These are phyloP conservation scores for Saccharomyces hybrid DNA, from an alignment of 1,139 yeast genomes.

Conservation along the genomic window DNA sequence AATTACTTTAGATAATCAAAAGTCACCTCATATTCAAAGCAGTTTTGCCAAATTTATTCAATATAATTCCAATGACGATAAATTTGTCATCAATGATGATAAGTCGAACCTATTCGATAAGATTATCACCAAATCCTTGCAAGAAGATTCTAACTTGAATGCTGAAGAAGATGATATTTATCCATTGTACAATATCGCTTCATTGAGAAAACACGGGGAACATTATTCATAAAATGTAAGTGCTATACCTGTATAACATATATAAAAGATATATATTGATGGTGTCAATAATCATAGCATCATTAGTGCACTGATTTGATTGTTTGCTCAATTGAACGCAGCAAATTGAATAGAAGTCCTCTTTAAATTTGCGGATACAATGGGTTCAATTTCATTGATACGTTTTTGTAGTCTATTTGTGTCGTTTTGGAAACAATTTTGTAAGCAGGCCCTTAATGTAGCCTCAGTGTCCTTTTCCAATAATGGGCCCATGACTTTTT, in stretches of 20 bases:
- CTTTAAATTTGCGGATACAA: conserved; percentile 26
- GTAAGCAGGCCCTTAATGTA: conserved; percentile 27
- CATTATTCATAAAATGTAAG: conserved; percentile 35
- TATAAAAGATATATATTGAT: background rate
- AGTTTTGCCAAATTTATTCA: conserved; percentile 32
- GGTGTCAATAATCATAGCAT: background rate
- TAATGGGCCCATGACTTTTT: conserved; percentile 24
- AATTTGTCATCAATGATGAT: conserved; percentile 31
- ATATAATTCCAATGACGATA: conserved; percentile 28
- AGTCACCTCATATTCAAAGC: conserved; percentile 7
- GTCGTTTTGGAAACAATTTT: conserved; percentile 31
- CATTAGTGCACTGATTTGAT: no score
- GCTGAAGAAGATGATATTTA: conserved; percentile 40
- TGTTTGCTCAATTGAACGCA: conserved; percentile 19
- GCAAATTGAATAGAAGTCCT: conserved; percentile 31
- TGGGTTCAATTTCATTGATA: conserved; percentile 27
- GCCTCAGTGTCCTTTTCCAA: conserved; percentile 28
- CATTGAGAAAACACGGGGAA: conserved; percentile 78
- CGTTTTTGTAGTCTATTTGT: conserved; percentile 24
- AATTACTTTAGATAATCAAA: conserved; percentile 42
- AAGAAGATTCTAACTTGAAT: conserved; percentile 23
- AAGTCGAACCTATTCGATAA: conserved; percentile 14
- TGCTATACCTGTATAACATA: background rate
- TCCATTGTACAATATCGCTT: conserved; percentile 56
- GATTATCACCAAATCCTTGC: conserved; percentile 16